These are phyloP conservation scores for Mortierella antarctica DNA, from an alignment of 192 early-diverging fungal genomes.

Conservation along the genomic window DNA sequence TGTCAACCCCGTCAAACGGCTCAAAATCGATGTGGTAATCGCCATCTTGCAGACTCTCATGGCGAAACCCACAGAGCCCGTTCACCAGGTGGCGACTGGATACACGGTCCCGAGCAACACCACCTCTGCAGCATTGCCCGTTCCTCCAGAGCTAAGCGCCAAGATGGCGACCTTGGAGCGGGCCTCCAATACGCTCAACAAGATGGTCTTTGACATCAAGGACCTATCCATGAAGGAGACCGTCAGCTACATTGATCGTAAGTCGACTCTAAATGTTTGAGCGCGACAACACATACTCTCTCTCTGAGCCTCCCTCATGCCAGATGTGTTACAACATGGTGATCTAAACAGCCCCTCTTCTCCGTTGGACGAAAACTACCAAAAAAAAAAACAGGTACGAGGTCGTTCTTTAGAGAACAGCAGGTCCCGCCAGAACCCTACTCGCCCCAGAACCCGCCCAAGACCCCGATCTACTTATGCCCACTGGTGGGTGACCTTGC, in stretches of 20 bases:
- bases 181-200: conserved; percentile 37
- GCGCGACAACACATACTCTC: neutral
- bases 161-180: conserved; percentile 46
- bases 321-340: neutral
- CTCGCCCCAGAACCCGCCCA: conserved; percentile 22
- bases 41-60: conserved; percentile 46
- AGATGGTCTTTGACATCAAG: conserved; percentile 46
- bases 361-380: neutral
- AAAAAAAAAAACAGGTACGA: conserved; percentile 7
- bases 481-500: conserved; percentile 41
- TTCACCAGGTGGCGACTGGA: conserved; percentile 17
- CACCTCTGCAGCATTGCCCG: conserved; percentile 25
- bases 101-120: conserved; percentile 44
- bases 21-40: conserved; percentile 53
- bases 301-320: neutral
- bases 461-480: conserved; percentile 41
- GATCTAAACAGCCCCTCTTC: neutral
- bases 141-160: conserved; percentile 33
- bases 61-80: conserved; percentile 30
- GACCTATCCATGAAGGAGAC: conserved; percentile 42
- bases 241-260: conserved; percentile 41
- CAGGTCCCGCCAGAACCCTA: conserved; percentile 17
- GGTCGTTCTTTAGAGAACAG: conserved; percentile 25
- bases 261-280: conserved; percentile 4
- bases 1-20: conserved; percentile 38